Evolutionary conservation across 2,329 filamentous ascomycete genomes (phyloP).

Genomic region (Emmonsiellopsis sp.): DNA sequence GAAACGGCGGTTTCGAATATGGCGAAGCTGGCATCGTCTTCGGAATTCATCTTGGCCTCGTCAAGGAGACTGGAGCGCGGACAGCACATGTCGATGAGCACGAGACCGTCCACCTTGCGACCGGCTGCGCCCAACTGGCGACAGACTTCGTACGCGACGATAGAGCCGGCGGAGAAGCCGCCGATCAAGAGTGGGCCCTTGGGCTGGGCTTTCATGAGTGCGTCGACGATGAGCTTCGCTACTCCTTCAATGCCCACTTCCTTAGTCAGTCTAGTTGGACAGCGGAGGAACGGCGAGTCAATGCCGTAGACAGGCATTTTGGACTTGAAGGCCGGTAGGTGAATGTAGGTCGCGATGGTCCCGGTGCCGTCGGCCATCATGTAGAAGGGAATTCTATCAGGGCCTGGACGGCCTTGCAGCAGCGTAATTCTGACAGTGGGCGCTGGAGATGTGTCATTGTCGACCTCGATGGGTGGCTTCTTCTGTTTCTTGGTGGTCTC

Average conservation of each 20-base stretch:
- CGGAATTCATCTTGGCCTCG: constrained; percentile 2
- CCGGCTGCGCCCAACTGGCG: constrained; percentile 11
- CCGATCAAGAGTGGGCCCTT: constrained; percentile 19
- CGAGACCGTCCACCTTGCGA: constrained; percentile 12
- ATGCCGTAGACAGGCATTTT: constrained; percentile 18
- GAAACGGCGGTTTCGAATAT: background rate
- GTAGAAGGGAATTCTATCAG: constrained; percentile 16
- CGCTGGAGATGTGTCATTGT: constrained; percentile 6
- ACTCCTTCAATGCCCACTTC: constrained; percentile 11
- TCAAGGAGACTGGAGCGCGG: constrained; percentile 5
- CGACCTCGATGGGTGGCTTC: background rate
- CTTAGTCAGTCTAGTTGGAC: constrained; percentile 12
- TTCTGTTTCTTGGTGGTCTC: too few species aligned
- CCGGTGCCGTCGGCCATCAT: constrained; percentile 21
- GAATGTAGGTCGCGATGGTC: constrained; percentile 17
- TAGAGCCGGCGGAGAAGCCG: constrained; percentile 16
- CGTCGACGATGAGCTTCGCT: constrained; percentile 11
- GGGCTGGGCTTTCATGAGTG: constrained; percentile 12
- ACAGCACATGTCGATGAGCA: constrained; percentile 17
- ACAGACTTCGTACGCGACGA: constrained; percentile 17
- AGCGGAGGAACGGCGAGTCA: constrained; percentile 20
- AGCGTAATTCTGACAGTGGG: constrained; percentile 17
- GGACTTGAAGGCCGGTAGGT: constrained; percentile 16
- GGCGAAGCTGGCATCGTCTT: background rate
- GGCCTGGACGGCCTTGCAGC: constrained; percentile 14